Evolutionary conservation across 2,329 filamentous ascomycete genomes (phyloP), one percentile per base, ranked within the genome.

Genomic region (Dactylellina cionopaga): DNA sequence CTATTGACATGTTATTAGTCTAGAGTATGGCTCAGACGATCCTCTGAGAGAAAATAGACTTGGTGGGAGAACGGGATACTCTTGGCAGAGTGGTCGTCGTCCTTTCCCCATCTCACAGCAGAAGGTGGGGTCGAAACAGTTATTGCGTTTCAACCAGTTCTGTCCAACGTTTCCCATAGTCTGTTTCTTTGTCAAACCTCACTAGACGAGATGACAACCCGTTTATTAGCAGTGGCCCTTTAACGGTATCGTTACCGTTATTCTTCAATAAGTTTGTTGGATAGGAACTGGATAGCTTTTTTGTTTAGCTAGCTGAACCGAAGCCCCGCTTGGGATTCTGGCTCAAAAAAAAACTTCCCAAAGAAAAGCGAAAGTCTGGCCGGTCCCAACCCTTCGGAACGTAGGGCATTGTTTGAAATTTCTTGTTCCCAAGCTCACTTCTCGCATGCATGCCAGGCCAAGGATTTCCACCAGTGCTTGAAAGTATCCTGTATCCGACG

Each of bases 11-110:
- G 41, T 29, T 55, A 63, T 58, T 51, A 58, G 56, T 51, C 56
- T 58, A 63, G 56, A 41, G 43, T 52, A 33, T 56, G 49, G 66
- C 51, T 58, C 56, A 64, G 66, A 52, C 56, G 66, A 63, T 63
- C 49, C 41, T 56, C 63, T 62, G 49, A 56, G 65, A 39, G 49
- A 46, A 15, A 33, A 70, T 62, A 41, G 31, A 58, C 22, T 51
- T 52, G n/a, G 55, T 49, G 25, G 41, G 65, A 59, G 66, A 60
- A 60, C 58, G 46, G 58, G 58, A 63, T 31, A 49, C 44, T 19
- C 46, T 43, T 52, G 33, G 35, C 44, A 41, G 29, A 43, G 46
- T 33, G 55, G 29, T 46, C 25, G 47, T 64, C 47, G 31, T 5
- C 51, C 27, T 29, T 62, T 47, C 43, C 43, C 39, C 58, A 71